phyloP scores from a whole-genome alignment of 495 filamentous ascomycete species.

The Xylaria flabelliformis region DNA sequence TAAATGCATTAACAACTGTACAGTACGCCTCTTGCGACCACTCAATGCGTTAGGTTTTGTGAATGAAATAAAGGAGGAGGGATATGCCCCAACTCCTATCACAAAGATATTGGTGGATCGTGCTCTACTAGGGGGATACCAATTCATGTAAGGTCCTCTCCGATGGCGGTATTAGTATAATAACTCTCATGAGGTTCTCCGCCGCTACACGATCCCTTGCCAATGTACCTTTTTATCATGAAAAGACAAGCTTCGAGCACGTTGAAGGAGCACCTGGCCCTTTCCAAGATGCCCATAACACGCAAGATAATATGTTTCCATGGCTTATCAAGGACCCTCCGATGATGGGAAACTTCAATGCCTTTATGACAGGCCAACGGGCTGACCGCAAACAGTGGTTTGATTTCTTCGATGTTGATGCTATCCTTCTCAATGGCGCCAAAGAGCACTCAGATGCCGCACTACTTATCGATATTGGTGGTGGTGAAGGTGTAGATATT shows the following conservation, averaged over 20 bases:
- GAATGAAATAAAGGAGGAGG: slow-evolving; percentile 47
- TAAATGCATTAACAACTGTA: neutral
- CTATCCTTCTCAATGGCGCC: slow-evolving; percentile 21
- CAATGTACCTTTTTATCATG: slow-evolving; percentile 32
- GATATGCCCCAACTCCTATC: slow-evolving; percentile 54
- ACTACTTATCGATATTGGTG: slow-evolving; percentile 60
- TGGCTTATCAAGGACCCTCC: slow-evolving; percentile 30
- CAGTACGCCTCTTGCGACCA: slow-evolving; percentile 47
- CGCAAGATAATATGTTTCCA: slow-evolving; percentile 30
- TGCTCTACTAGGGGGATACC: slow-evolving; percentile 31
- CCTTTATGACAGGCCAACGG: slow-evolving; percentile 31
- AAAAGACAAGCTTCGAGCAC: slow-evolving; percentile 33
- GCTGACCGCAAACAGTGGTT: slow-evolving; percentile 24
- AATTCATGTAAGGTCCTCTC: slow-evolving; percentile 39
- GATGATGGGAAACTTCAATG: slow-evolving; percentile 32
- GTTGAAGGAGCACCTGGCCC: slow-evolving; percentile 19
- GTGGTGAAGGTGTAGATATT: slow-evolving; percentile 54
- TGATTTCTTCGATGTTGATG: slow-evolving; percentile 27
- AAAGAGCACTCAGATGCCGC: slow-evolving; percentile 40
- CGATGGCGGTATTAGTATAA: slow-evolving; percentile 16
- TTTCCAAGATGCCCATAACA: slow-evolving; percentile 32
- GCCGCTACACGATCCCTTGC: slow-evolving; percentile 23
- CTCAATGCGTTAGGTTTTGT: slow-evolving; percentile 57
- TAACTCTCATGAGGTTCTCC: slow-evolving; percentile 20
- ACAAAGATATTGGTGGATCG: slow-evolving; percentile 42